Evolutionary conservation across 2,329 filamentous ascomycete genomes (phyloP), one percentile per base, ranked within the genome.

Genomic region (Cercospora sp.): DNA sequence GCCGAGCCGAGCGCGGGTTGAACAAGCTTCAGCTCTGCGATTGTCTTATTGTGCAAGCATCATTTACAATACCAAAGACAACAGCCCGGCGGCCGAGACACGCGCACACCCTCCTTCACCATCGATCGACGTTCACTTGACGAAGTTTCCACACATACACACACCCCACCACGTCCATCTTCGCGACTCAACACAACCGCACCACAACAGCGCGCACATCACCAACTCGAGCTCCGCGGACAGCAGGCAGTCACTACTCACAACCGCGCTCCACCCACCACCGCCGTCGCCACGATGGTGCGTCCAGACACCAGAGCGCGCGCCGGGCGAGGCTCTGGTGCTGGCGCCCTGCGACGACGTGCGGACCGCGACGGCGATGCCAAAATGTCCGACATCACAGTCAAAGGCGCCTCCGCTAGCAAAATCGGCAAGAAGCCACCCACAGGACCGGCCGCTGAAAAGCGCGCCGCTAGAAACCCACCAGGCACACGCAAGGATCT

Each of bases 361-460:
- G 70, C 84, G 63, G 87, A 89, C 75, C 84, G 83, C 73, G 88
- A 90, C 81, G 88, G 88, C 36, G 88, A 90, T 76, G 76, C 89
- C 68, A 80, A 84, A 55, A 90, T 89, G 87, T 78, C 78, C 61
- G 76, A 79, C 40, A 78, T 78, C 63, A 78, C 78, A 60, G 75
- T 80, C 33, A 77, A 75, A 63, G 75, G 73, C 20, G 72, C 76
- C 61, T 72, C 72, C 57, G 16, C 45, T 10, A 71, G 73, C 36
- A 65, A 55, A 51, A 73, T 77, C 62, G 71, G 74, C 62, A 77
- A 78, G 65, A 58, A 63, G 40, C 69, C 73, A 66, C 66, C 67
- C 60, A 63, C 70, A 26, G 67, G 67, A 6, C 67, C 63, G 55
- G 66, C 66, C 30, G 66, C 64, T 10, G 66, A 73, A 8, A 64